Base-by-base conservation (phyloP, 768 basidiomycete species). In the Rubroboletus satanas region DNA sequence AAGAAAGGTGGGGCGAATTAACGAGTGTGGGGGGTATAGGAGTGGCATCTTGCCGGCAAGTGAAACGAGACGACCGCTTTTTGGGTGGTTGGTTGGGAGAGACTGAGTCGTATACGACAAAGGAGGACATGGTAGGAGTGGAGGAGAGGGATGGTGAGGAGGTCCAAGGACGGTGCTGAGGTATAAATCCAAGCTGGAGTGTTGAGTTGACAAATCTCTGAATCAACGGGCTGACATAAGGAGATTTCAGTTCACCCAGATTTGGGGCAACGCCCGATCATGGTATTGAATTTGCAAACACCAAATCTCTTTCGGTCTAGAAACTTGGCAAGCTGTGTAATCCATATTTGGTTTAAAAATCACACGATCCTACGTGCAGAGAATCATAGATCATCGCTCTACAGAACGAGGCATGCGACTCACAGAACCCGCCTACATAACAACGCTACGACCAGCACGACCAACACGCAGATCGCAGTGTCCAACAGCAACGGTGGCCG, bases 381-480 rank as follows among this genome's bases (percentile, higher is more conserved):
- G 53, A 50, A 57, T 57, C 45, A 64, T 47, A 68, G 62, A 66
- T 68, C 58, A 51, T 47, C 57, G 6, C 38, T 48, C 38, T 53
- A 61, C 45, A 56, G 18, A 50, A 52, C 59, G 21, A 44, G 59
- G 56, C 54, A 45, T 48, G 57, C 52, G 52, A 66, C 55, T 72
- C 67, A 80, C 55, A 79, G 60, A 53, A 79, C 70, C 65, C 87
- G 77, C 55, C 85, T 79, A 61, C 80, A 87, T 45, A 91, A 73
- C 39, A 92, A 77, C 33, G 81, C 84, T 62, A 86, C 80, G 45
- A 85, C 78, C 54, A 90, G 70, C 14, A 85, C 84, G 10, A 91
- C 72, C 21, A 89, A 74, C 45, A 90, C 75, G 67, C 85, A 84
- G 56, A 92, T 91, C 29, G 84, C 83, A 11, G 82, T 82, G 68